phyloP scores from a whole-genome alignment of 208 protist genomes.

The Trypanosoma brucei region DNA sequence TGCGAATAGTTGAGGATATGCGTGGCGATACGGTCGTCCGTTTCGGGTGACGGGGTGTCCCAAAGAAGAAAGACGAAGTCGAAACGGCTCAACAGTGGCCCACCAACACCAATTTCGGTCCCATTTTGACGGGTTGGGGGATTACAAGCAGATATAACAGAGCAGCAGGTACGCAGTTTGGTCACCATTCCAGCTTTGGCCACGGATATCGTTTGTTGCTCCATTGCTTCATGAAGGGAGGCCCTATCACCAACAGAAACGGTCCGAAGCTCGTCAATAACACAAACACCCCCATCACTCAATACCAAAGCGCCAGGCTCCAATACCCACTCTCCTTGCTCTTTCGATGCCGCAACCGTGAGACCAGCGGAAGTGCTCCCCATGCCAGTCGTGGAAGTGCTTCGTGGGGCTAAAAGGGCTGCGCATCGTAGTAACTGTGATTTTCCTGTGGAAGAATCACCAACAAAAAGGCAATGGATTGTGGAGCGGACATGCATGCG shows the following conservation, averaged over 20 bases:
- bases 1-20: constrained; percentile 78
- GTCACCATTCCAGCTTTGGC: constrained; percentile 95
- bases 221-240: constrained; percentile 98
- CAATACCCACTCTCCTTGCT: constrained; percentile 90
- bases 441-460: constrained; percentile 99
- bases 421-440: constrained; percentile 87
- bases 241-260: constrained; percentile 93
- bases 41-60: constrained; percentile 81
- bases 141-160: constrained; percentile 96
- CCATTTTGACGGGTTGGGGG: constrained; percentile 57
- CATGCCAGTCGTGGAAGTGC: constrained; percentile 88
- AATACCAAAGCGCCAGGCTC: constrained; percentile 96
- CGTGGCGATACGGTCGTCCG: constrained; percentile 82
- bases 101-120: constrained; percentile 91
- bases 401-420: constrained; percentile 69
- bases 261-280: constrained; percentile 97
- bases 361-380: constrained; percentile 90
- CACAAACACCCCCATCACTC: constrained; percentile 96
- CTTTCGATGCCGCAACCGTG: constrained; percentile 85
- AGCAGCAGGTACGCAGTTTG: constrained; percentile 92
- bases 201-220: constrained; percentile 96
- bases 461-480: constrained; percentile 97
- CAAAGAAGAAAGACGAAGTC: constrained; percentile 96
- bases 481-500: constrained; percentile 80
- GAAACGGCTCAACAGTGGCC: constrained; percentile 95